phyloP scores from a whole-genome alignment of 495 filamentous ascomycete genomes.

The Podospora didyma region DNA sequence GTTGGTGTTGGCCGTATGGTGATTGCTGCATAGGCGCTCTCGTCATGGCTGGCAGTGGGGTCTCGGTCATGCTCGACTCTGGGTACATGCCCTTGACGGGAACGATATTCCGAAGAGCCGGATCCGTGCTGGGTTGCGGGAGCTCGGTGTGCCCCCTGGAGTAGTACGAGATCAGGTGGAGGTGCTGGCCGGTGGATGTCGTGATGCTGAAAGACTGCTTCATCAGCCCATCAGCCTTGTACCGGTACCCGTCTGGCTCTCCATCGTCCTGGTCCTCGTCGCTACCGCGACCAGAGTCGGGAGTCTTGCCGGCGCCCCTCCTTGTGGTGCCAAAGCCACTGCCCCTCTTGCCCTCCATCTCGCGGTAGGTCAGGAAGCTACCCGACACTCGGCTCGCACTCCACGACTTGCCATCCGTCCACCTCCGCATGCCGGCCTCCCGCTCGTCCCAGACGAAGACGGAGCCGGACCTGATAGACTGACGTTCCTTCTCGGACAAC shows the following conservation, averaged over 20 bases:
- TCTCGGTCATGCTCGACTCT: conserved; percentile 90
- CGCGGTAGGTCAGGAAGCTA: conserved; percentile 94
- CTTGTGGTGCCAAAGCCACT: conserved; percentile 52
- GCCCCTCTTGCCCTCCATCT: conserved; percentile 94
- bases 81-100: conserved; percentile 93
- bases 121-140: conserved; percentile 74
- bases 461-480: conserved; percentile 89
- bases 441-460: conserved; percentile 99
- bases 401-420: conserved; percentile 99
- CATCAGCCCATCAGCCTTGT: conserved; percentile 96
- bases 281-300: conserved; percentile 71
- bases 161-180: conserved; percentile 96
- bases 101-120: conserved; percentile 73
- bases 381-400: conserved; percentile 96
- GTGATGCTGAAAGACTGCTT: conserved; percentile 99
- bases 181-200: conserved; percentile 80
- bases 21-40: conserved; percentile 45
- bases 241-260: conserved; percentile 92
- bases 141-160: conserved; percentile 69
- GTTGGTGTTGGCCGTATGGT: conserved; percentile 28
- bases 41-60: conserved; percentile 47
- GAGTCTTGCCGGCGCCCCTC: conserved; percentile 65
- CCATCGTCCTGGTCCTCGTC: conserved; percentile 80
- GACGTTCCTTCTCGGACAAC: conserved; percentile 94
- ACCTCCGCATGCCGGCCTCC: conserved; percentile 95